Evolutionary conservation across 1,139 yeast species (phyloP), one percentile per base, ranked within the genome.

Genomic region (Taiozyma sp.): DNA sequence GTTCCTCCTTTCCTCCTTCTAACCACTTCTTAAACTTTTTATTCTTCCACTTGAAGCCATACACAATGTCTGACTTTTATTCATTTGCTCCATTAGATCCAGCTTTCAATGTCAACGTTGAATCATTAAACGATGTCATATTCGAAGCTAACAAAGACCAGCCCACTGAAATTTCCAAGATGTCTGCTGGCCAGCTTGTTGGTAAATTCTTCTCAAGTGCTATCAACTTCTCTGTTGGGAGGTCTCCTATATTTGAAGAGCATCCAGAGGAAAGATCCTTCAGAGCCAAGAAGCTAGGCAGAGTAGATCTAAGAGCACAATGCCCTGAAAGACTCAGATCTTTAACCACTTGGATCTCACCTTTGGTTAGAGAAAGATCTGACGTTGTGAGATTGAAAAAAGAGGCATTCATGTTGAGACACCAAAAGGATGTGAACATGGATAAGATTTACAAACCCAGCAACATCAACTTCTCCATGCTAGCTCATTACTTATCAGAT

Each of bases 11-110:
- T 32, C 19, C 8, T 32, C 14, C 19, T n/a, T 32, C 36, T n/a
- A 5, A n/a, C 3, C 36, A 14, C 36, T n/a, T n/a, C 19, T 32
- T 19, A 19, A 19, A 19, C 19, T 19, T 19, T 19, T 19, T 19
- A 19, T 19, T 19, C 19, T 19, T 19, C 19, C 19, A 30, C 4
- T 13, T 6, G 7, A n/a, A 32, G 8, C 22, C 24, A 27, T 22
- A 32, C 10, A 32, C 36, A 19, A 16, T 30, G 39, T 44, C 28
- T 22, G 38, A 22, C 23, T 52, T 78, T 74, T 32, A 32, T 32
- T 32, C 19, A n/a, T 14, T 32, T 32, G 19, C n/a, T 32, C 36
- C 36, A 32, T 19, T 32, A 14, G 36, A 32, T n/a, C 36, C 36
- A n/a, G 36, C 16, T 32, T 32, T 32, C 19, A 32, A 32, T n/a